A percentile compares a stretch with the other conserved stretches of the same genome.
phyloP scores from a whole-genome alignment of 1,284 basidiomycete genomes.

The Cryptococcus neoformans region DNA sequence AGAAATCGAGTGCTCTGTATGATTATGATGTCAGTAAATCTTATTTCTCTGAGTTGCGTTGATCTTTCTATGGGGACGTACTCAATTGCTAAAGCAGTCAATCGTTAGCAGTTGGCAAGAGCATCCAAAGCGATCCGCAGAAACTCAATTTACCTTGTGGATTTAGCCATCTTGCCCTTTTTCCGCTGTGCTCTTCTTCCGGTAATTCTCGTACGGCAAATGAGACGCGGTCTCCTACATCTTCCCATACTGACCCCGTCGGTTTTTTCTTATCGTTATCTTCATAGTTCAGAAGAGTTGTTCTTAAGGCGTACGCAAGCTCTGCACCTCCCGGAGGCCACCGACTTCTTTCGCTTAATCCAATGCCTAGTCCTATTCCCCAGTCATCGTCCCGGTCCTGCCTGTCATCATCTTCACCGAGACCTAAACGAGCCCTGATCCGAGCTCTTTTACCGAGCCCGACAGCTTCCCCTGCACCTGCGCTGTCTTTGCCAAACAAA shows the following conservation, averaged over 20 bases:
- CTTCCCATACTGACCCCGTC: slow-evolving; percentile 51
- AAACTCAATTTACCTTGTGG: slow-evolving; percentile 49
- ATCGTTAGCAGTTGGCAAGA: slow-evolving; percentile 1
- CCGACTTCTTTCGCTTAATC: slow-evolving; percentile 62
- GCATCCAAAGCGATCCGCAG: not conserved
- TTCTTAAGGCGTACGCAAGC: slow-evolving; percentile 69
- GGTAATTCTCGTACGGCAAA: slow-evolving; percentile 71
- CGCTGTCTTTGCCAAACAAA: slow-evolving; percentile 38
- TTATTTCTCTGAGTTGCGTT: not conserved
- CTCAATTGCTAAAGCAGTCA: slow-evolving; percentile 56
- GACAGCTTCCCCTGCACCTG: slow-evolving; percentile 28
- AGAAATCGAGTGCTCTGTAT: slow-evolving; percentile 72
- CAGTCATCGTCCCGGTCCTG: slow-evolving; percentile 20
- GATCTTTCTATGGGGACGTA: slow-evolving; percentile 54
- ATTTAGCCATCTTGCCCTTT: slow-evolving; percentile 70
- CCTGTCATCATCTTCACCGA: slow-evolving; percentile 11
- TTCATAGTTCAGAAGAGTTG: slow-evolving; percentile 36
- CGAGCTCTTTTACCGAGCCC: slow-evolving; percentile 35
- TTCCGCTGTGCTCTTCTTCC: slow-evolving; percentile 52
- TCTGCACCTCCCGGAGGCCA: slow-evolving; percentile 85
- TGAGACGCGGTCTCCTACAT: slow-evolving; percentile 71
- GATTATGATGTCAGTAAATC: not conserved
- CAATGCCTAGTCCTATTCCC: slow-evolving; percentile 65
- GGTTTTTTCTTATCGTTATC: slow-evolving; percentile 5
- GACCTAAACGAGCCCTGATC: slow-evolving; percentile 36